Base-by-base conservation (phyloP, 1,284 basidiomycete species). In the Pascua sp. region DNA sequence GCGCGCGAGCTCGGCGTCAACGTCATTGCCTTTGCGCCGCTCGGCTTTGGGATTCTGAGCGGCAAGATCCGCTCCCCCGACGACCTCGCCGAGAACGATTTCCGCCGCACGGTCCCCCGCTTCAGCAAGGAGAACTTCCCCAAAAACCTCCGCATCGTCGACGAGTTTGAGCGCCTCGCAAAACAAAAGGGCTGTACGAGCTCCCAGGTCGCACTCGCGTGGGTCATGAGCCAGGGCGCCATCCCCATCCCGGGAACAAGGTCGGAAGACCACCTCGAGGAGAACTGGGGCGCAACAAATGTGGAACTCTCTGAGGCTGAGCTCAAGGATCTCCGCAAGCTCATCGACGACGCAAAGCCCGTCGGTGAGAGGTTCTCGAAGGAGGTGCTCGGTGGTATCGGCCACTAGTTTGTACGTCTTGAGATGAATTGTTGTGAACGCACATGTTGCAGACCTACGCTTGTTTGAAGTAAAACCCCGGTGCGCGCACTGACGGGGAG, bases 151-250 rank as follows among this genome's bases (percentile, higher is more conserved):
- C 49, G 58, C 43, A 62, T 73, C 49, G 74, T 62, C 47, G 71
- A 55, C 61, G 66, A 55, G 51, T 72, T 68, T 24, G 38, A 63
- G 40, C 44, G 49, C 39, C 51, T 78, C 37, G 75, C 76, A 5
- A 46, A 62, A n/a, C 61, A 64, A 51, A 77, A 77, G 57, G 68
- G 69, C 4, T 68, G 68, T 42, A 75, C 78, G 0, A 55, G 74
- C 0, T 64, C 71, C 1, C 79, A 80, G 61, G 59, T 80, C 3
- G 69, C 72, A 11, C 62, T 80, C 5, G 78, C 79, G 1, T 81
- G 80, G 80, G 67, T 80, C 38, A 66, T 77, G 11, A 65, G 66
- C 0, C 76, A 78, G 56, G 76, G 75, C 4, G 70, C 68, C 5
- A 72, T 78, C 42, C 72, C 78, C 5, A 79, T 79, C 47, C 77